Evolutionary conservation across 768 basidiomycete species (phyloP).

Genomic region (Russula sp.): DNA sequence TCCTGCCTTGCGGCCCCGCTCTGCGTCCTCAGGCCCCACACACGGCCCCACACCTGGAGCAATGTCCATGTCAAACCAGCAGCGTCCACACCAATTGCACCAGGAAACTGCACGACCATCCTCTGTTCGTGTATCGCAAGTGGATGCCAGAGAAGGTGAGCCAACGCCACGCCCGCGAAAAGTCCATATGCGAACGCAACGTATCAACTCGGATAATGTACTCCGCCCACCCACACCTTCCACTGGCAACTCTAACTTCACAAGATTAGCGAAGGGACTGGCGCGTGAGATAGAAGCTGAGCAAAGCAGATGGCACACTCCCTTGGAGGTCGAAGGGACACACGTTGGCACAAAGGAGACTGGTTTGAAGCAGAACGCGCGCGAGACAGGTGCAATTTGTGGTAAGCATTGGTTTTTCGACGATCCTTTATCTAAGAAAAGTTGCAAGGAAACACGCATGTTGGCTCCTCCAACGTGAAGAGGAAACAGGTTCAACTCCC

Average conservation of each 20-base stretch:
- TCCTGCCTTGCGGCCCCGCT: constrained; percentile 12
- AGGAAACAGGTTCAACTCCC: constrained; percentile 46
- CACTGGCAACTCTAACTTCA: constrained; percentile 46
- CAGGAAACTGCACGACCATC: background rate
- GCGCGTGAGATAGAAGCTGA: constrained; percentile 47
- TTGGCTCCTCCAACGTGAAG: constrained; percentile 23
- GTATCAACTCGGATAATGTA: constrained; percentile 39
- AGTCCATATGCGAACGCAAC: background rate
- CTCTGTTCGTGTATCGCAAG: constrained; percentile 6
- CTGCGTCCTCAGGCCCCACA: constrained; percentile 3
- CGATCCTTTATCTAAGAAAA: background rate
- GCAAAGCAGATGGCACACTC: constrained; percentile 21
- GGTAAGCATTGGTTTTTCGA: background rate
- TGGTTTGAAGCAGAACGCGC: background rate
- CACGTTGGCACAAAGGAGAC: background rate
- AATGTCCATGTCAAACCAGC: background rate
- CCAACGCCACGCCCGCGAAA: constrained; percentile 19
- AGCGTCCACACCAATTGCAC: background rate
- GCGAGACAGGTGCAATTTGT: background rate
- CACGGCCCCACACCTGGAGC: background rate
- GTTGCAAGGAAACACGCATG: background rate
- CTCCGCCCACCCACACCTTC: constrained; percentile 59
- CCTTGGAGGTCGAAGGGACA: constrained; percentile 7
- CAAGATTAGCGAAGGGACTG: constrained; percentile 49
- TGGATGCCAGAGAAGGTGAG: constrained; percentile 8